Evolutionary conservation across 192 early-diverging fungal species (phyloP).

Genomic region (Coemansia sp.): DNA sequence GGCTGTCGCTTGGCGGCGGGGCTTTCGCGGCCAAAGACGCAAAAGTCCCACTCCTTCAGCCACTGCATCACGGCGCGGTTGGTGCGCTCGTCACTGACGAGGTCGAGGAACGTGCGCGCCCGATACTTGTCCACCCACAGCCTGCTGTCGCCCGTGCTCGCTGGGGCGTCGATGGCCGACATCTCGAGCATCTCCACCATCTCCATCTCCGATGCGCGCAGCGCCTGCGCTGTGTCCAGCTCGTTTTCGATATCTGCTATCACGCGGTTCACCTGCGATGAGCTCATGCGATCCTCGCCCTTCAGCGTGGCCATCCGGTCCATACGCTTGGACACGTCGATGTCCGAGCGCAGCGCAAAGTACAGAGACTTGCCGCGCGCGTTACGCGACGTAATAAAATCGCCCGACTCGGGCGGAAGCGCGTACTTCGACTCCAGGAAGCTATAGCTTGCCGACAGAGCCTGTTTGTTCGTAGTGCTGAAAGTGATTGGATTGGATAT

Average conservation of each 20-base stretch:
- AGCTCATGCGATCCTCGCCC: conserved; percentile 16
- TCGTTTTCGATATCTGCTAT: conserved; percentile 37
- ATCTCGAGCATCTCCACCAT: background rate
- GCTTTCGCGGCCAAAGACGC: conserved; percentile 73
- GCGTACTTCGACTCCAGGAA: conserved; percentile 9
- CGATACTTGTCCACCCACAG: conserved; percentile 94
- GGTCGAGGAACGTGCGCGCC: conserved; percentile 77
- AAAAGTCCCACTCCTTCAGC: conserved; percentile 97
- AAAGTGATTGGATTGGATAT: background rate
- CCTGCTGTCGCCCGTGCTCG: background rate
- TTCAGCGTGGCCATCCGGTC: conserved; percentile 2
- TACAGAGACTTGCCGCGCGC: conserved; percentile 25
- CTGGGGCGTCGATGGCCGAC: background rate
- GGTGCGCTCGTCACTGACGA: conserved; percentile 88
- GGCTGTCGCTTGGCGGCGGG: conserved; percentile 12
- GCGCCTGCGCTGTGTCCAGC: conserved; percentile 14
- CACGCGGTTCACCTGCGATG: conserved; percentile 29
- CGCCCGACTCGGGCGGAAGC: conserved; percentile 41
- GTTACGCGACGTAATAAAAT: conserved; percentile 38
- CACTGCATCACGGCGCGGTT: conserved; percentile 89
- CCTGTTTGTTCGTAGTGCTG: background rate
- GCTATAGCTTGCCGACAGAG: background rate
- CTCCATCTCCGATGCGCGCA: conserved; percentile 14
- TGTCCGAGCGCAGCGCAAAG: conserved; percentile 21
- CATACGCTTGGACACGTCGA: conserved; percentile 21